A percentile compares a stretch with the other conserved stretches of the same genome.
Conservation (phyloP, 2,329 filamentous ascomycete species). For the Corinectria fuckeliana region DNA sequence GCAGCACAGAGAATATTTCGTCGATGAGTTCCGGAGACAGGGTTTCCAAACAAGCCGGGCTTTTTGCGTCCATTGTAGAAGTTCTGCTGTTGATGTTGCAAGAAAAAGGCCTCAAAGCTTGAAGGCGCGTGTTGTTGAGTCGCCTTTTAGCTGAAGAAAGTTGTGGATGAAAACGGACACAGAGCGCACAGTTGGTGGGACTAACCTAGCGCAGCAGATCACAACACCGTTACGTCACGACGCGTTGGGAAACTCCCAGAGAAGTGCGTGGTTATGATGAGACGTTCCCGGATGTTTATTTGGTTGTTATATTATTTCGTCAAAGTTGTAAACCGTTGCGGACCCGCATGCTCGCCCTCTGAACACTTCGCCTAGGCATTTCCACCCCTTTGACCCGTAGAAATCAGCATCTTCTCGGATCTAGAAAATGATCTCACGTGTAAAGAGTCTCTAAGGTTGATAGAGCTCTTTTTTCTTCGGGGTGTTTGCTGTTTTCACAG, state of each 20-base stretch:
- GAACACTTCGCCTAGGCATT: too few relatives aligned
- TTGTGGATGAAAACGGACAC: neutral
- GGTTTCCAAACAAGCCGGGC: neutral
- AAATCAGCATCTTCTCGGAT: too few relatives aligned
- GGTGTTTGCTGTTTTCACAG: too few relatives aligned
- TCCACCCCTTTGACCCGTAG: too few relatives aligned
- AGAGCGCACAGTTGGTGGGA: neutral
- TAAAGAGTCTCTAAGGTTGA: too few relatives aligned
- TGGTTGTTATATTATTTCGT: too few relatives aligned
- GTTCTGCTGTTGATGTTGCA: neutral
- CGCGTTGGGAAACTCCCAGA: neutral
- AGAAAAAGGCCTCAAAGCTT: too few relatives aligned
- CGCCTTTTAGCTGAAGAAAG: neutral
- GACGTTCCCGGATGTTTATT: neutral
- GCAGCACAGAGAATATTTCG: neutral
- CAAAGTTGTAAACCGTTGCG: too few relatives aligned
- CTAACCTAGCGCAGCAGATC: neutral
- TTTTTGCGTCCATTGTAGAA: neutral
- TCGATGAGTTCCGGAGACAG: constrained; percentile 6
- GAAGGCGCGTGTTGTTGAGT: neutral
- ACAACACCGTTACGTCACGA: neutral
- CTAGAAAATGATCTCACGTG: too few relatives aligned
- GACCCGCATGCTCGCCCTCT: neutral
- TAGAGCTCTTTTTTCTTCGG: too few relatives aligned
- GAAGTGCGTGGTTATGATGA: neutral